Base-by-base conservation (phyloP, 2,329 filamentous ascomycete genomes). In the Fusarium acutatum region DNA sequence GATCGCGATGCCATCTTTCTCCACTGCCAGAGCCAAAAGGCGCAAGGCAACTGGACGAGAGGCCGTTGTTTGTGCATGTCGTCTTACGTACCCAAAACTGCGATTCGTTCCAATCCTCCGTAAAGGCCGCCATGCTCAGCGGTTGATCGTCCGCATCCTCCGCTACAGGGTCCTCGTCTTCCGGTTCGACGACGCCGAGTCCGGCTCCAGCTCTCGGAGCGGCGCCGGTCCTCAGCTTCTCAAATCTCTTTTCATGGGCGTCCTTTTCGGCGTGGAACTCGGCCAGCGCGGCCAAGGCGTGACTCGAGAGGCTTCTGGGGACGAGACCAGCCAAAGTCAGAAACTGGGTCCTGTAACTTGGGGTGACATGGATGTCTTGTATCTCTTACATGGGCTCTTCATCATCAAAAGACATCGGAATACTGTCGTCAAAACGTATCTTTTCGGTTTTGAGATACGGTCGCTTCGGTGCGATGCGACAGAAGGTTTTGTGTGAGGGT, bases 21-120 rank as follows among this genome's bases (percentile, higher is more conserved):
- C 73, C 73, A 76, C 74, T 30, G 43, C 35, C 50, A 35, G 35
- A 43, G 41, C 52, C 49, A 38, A 59, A 58, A 52, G 32, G 20
- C 54, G 56, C 26, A 52, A 66, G 52, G 44, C 60, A 35, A 73
- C 38, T 72, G 64, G 64, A 60, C 44, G 22, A 38, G 26, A 28
- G 28, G 26, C 15, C n/a, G 34, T 11, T 22, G 22, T 47, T 63
- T 70, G 56, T 53, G 38, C 58, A 53, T 14, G 30, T 40, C 26
- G 37, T 60, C 56, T 67, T 69, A 79, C 86, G 43, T 85, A 93
- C 91, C 93, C 94, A 96, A 78, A 96, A 96, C 82, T 96, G 93
- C 70, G 89, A 92, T 78, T 92, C 89, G 78, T 95, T 94, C 94
- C 94, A 96, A 81, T 96, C 92, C 82, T 96, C 94, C 3, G 86